Percentiles rank a stretch among this genome's conserved stretches.
phyloP scores from a whole-genome alignment of 306 rosid species.

The Cicer yamashitae region DNA sequence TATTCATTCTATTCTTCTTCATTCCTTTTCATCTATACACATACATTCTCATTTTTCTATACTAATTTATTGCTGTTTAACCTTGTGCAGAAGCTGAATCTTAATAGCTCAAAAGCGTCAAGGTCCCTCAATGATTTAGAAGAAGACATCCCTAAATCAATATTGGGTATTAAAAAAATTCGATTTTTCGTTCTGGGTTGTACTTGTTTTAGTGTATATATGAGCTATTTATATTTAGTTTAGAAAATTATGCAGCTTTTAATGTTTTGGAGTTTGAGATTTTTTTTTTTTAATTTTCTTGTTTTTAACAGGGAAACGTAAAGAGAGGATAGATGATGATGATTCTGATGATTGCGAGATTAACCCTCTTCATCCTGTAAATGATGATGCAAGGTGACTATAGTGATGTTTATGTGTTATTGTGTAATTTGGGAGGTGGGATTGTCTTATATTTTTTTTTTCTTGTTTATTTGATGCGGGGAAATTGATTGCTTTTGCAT shows the following conservation, averaged over 20 bases:
- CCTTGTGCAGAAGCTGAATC: constrained; percentile 64
- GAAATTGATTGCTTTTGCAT: constrained; percentile 27
- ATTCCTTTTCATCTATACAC: background rate
- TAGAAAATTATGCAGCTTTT: constrained; percentile 8
- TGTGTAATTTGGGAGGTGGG: background rate
- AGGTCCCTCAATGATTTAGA: constrained; percentile 45
- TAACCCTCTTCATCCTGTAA: constrained; percentile 74
- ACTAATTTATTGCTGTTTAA: constrained; percentile 26
- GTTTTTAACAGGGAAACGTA: constrained; percentile 73
- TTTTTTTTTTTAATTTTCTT: background rate
- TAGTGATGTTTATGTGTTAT: constrained; percentile 4
- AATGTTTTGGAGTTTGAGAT: constrained; percentile 4
- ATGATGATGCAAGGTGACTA: constrained; percentile 75
- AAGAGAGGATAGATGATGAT: constrained; percentile 63
- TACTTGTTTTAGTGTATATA: constrained; percentile 1
- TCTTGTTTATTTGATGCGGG: constrained; percentile 9
- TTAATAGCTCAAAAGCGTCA: constrained; percentile 55
- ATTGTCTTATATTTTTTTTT: background rate
- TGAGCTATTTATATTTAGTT: no score
- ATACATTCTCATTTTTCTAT: background rate
- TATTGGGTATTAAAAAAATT: constrained; percentile 62
- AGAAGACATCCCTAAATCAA: constrained; percentile 42
- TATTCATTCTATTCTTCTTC: constrained; percentile 31
- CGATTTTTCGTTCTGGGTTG: constrained; percentile 18
- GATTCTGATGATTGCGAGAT: constrained; percentile 54